Evolutionary conservation across 1,139 yeast genomes (phyloP).

Genomic region (Lipomyces yarrowii): DNA sequence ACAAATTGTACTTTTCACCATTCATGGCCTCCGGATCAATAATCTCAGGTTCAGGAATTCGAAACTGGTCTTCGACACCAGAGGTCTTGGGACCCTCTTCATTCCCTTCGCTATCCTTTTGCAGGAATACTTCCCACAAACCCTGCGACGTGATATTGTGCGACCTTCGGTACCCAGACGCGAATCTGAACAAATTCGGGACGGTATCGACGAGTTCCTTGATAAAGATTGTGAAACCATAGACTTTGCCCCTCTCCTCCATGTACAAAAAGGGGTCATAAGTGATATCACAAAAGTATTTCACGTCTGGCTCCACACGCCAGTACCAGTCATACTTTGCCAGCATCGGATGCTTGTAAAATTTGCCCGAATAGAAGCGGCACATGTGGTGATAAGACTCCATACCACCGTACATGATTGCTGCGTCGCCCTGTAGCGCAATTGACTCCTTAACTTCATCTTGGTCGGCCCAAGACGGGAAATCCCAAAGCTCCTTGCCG

Average conservation of each 20-base stretch:
- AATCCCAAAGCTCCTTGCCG: slow-evolving; percentile 59
- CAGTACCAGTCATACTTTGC: slow-evolving; percentile 81
- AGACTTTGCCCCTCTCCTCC: slow-evolving; percentile 67
- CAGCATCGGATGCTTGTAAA: slow-evolving; percentile 71
- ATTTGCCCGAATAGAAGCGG: slow-evolving; percentile 75
- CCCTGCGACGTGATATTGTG: slow-evolving; percentile 53
- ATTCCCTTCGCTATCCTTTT: slow-evolving; percentile 39
- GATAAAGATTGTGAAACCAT: slow-evolving; percentile 80
- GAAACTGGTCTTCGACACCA: slow-evolving; percentile 29
- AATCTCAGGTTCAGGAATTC: slow-evolving; percentile 24
- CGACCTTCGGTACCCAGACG: slow-evolving; percentile 60
- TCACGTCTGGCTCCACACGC: slow-evolving; percentile 91
- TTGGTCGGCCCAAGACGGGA: slow-evolving; percentile 47
- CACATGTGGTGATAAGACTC: slow-evolving; percentile 73
- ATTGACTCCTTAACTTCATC: slow-evolving; percentile 55
- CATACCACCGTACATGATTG: slow-evolving; percentile 77
- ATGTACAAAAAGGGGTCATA: slow-evolving; percentile 88
- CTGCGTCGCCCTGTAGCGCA: slow-evolving; percentile 74
- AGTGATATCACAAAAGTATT: slow-evolving; percentile 84
- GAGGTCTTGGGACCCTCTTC: slow-evolving; percentile 31
- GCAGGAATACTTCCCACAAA: slow-evolving; percentile 46
- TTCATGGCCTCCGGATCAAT: slow-evolving; percentile 49
- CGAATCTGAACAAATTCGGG: slow-evolving; percentile 75
- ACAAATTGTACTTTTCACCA: slow-evolving; percentile 69
- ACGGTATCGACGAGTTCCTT: slow-evolving; percentile 76